Evolutionary conservation across 1,139 yeast species (phyloP).

Genomic region (Scheffersomyces cryptocercus): DNA sequence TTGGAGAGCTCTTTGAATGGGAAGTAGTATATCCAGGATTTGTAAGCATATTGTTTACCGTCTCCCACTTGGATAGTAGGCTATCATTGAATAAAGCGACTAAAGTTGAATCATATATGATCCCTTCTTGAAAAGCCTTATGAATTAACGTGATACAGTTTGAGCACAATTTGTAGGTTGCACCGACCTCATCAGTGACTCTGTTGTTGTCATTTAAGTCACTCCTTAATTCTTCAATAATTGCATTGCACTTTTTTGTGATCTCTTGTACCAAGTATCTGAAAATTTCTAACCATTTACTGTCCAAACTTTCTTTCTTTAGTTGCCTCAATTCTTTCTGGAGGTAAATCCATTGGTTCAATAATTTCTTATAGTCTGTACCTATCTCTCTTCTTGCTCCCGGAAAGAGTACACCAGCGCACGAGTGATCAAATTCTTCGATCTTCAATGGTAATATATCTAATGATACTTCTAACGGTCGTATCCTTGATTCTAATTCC

Average conservation of each 20-base stretch:
- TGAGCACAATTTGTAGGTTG: slow-evolving; percentile 33
- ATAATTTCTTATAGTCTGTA: slow-evolving; percentile 20
- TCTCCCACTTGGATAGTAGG: slow-evolving; percentile 34
- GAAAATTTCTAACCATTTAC: slow-evolving; percentile 58
- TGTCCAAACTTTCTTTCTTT: slow-evolving; percentile 49
- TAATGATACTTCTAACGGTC: slow-evolving; percentile 58
- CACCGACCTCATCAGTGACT: slow-evolving; percentile 15
- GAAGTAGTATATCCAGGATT: not conserved
- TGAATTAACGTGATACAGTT: slow-evolving; percentile 33
- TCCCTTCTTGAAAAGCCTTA: slow-evolving; percentile 31
- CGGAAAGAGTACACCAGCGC: slow-evolving; percentile 6
- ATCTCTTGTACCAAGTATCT: slow-evolving; percentile 43
- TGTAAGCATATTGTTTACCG: slow-evolving; percentile 21
- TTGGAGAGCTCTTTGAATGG: not conserved
- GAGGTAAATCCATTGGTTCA: slow-evolving; percentile 42
- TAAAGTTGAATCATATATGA: slow-evolving; percentile 20
- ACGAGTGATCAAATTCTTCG: slow-evolving; percentile 17
- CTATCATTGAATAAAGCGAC: slow-evolving; percentile 23
- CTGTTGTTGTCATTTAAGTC: slow-evolving; percentile 1
- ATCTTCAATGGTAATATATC: slow-evolving; percentile 26
- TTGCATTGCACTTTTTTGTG: slow-evolving; percentile 23
- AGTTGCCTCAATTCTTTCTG: slow-evolving; percentile 38
- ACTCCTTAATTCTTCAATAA: slow-evolving; percentile 25
- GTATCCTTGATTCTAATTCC: slow-evolving; percentile 33
- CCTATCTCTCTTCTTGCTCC: slow-evolving; percentile 5